Conservation (phyloP, 257 asterid species). For the Solanum chiquidenum region DNA sequence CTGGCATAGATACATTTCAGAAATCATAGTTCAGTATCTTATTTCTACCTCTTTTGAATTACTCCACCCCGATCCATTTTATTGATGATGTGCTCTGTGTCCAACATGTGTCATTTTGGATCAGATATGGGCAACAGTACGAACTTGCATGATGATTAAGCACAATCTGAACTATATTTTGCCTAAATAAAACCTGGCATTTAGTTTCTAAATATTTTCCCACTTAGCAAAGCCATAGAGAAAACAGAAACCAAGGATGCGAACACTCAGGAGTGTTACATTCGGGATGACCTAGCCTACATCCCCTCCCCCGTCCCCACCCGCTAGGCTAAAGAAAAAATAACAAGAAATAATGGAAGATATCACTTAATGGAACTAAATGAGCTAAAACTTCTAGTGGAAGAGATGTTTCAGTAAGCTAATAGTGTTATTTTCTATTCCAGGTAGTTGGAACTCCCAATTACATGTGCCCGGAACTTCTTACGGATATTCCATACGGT, state of each 20-base stretch:
- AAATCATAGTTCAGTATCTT: neutral
- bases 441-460: constrained; percentile 99
- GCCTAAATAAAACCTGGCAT: neutral
- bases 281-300: neutral
- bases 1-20: neutral
- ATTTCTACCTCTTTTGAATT: neutral
- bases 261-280: neutral
- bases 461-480: constrained; percentile 99
- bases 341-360: neutral
- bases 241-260: neutral
- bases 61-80: neutral
- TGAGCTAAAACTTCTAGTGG: neutral
- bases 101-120: neutral
- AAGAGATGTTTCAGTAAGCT: neutral
- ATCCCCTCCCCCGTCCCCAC: neutral
- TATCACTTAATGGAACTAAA: neutral
- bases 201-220: neutral
- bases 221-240: neutral
- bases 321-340: neutral
- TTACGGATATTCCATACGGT: constrained; percentile 95
- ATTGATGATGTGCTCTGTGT: neutral
- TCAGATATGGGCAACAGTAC: neutral
- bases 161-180: neutral
- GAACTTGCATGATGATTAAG: neutral
- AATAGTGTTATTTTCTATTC: neutral